Percentiles rank a stretch among this genome's conserved stretches.
Conservation (phyloP, 1,284 basidiomycete genomes). For the Phaffia rhodozyma region DNA sequence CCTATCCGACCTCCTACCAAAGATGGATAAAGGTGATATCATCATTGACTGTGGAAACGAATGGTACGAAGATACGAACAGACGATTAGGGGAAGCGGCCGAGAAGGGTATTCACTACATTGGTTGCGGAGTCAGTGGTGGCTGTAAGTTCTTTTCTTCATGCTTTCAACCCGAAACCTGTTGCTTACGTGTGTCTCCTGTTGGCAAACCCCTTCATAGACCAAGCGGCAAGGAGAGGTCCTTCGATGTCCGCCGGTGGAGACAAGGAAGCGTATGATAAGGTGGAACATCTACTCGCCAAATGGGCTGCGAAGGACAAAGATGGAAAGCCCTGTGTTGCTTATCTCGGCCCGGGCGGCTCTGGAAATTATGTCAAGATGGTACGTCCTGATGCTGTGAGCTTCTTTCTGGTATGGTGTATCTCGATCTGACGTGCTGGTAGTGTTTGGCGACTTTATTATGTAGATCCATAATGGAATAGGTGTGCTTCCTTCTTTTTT, state of each 20-base stretch:
- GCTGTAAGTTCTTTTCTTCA: slow-evolving; percentile 23
- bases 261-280: slow-evolving; percentile 25
- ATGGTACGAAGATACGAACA: slow-evolving; percentile 25
- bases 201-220: slow-evolving; percentile 15
- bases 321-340: slow-evolving; percentile 27
- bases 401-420: no score
- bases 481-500: slow-evolving; percentile 14
- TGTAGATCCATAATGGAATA: slow-evolving; percentile 30
- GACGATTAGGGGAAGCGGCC: slow-evolving; percentile 17
- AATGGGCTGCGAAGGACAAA: slow-evolving; percentile 26
- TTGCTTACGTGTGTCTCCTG: no score
- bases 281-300: slow-evolving; percentile 26
- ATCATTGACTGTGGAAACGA: slow-evolving; percentile 27
- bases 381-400: background rate
- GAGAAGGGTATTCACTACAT: slow-evolving; percentile 25
- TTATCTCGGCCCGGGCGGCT: slow-evolving; percentile 29
- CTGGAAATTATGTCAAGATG: slow-evolving; percentile 25
- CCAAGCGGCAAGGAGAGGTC: slow-evolving; percentile 29
- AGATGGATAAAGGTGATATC: slow-evolving; percentile 28
- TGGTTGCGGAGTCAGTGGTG: slow-evolving; percentile 30
- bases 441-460: background rate
- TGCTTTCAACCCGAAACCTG: background rate
- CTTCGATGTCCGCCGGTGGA: slow-evolving; percentile 29
- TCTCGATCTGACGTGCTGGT: slow-evolving; percentile 18
- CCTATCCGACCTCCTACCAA: slow-evolving; percentile 24